Evolutionary conservation across 805 yeast genomes (phyloP), one percentile per base, ranked within the genome.

Genomic region (Allodekkera sacchari): DNA sequence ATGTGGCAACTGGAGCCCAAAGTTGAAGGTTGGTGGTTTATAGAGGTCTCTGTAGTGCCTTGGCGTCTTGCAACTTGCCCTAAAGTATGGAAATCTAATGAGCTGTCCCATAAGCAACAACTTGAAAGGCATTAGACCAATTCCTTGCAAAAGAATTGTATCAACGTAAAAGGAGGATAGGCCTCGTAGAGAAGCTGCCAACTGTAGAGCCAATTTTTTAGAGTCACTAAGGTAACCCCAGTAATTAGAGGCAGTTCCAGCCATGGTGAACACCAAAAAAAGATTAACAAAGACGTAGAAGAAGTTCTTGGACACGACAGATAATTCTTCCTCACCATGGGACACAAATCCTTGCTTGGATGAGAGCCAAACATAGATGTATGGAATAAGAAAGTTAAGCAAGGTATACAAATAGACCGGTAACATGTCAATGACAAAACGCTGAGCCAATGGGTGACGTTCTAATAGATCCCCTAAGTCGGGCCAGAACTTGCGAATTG

Each of bases 201-300:
- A 61, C 45, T 83, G 87, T 42, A 76, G 74, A 0, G 97, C 97
- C 35, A 89, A 70, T 52, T 83, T 77, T 2, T 94, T 82, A 1
- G 96, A 85, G 49, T 92, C 97, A 51, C 84, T 82, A 31, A 88
- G 63, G 39, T 76, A 74, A 26, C 81, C 78, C 83, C 84, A 77
- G 42, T 75, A 74, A 43, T 76, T 75, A 5, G 92, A 77, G 1
- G 92, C 89, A 1, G 96, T 84, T 41, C 96, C 95, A 6, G 94
- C 94, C 47, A 88, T 70, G 1, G 97, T 89, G 61, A 92, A 92
- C 18, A 89, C 95, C 50, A 89, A 64, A 51, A 89, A 92, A 69
- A 92, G 66, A 55, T 89, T 89, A 41, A 89, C 94, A 59, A 92
- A 92, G 22, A 88, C 82, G 56, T 87, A 92, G 53, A 92, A 88